These are phyloP conservation scores for Eucalyptus cladocalyx DNA, from an alignment of 345 rosid genomes.

Conservation along the genomic window DNA sequence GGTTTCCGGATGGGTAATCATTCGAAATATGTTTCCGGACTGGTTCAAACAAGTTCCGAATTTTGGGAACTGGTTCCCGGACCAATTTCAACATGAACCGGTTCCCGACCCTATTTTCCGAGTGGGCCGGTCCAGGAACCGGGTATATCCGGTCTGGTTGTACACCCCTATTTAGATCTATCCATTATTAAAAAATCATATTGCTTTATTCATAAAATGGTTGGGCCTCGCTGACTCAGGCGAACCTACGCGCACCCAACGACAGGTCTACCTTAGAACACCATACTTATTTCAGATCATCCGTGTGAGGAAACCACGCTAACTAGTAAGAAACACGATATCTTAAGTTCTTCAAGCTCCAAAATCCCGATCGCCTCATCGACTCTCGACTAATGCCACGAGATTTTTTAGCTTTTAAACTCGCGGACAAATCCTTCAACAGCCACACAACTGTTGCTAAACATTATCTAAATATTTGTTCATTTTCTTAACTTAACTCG, in stretches of 20 bases:
- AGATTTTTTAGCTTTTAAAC: not conserved
- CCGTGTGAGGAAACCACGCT: not conserved
- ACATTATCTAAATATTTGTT: not conserved
- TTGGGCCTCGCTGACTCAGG: not conserved
- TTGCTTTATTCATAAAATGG: not conserved
- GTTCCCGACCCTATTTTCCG: too few species aligned
- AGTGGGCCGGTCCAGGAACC: accelerated
- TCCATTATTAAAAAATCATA: not conserved
- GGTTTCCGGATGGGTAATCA: too few species aligned
- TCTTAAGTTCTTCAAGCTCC: not conserved
- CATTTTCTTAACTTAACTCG: not conserved
- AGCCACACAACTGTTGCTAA: not conserved
- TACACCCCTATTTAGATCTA: not conserved
- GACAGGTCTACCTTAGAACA: not conserved
- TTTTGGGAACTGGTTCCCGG: too few species aligned
- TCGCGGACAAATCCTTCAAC: not conserved
- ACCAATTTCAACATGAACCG: too few species aligned
- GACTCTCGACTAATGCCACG: not conserved
- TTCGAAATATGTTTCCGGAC: accelerated
- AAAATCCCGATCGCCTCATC: not conserved
- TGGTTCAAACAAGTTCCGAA: too few species aligned
- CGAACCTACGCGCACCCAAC: not conserved
- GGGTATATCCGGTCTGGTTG: accelerated
- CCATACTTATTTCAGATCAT: not conserved
- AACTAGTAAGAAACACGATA: not conserved